Percentiles rank a stretch among this genome's conserved stretches.
phyloP scores from a whole-genome alignment of 2,329 filamentous ascomycete genomes.

The Elsinoe australis region DNA sequence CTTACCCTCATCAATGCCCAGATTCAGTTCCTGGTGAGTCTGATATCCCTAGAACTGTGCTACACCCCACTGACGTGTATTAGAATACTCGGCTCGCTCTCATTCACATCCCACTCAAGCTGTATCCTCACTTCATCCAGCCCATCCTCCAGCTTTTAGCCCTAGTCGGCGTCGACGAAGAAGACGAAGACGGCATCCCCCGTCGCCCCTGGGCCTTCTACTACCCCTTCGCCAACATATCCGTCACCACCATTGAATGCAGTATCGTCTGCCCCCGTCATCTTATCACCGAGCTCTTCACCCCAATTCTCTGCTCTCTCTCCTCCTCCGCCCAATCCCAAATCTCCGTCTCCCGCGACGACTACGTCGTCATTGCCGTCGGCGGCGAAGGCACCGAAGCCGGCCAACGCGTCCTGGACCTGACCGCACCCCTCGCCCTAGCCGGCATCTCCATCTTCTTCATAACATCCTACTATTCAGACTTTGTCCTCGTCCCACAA shows the following conservation, averaged over 20 bases:
- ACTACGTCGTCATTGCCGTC: conserved; percentile 83
- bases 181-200: conserved; percentile 31
- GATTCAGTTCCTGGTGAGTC: conserved; percentile 44
- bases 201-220: conserved; percentile 41
- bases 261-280: conserved; percentile 79
- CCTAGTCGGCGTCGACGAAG: conserved; percentile 29
- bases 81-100: conserved; percentile 83
- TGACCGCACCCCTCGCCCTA: conserved; percentile 83
- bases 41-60: no score
- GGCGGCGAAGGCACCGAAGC: conserved; percentile 85
- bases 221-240: conserved; percentile 87
- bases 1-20: conserved; percentile 41
- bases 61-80: no score
- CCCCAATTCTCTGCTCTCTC: conserved; percentile 59
- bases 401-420: conserved; percentile 79
- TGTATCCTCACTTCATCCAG: conserved; percentile 72
- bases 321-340: conserved; percentile 37
- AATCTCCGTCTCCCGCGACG: conserved; percentile 70
- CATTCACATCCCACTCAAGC: conserved; percentile 77
- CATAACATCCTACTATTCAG: conserved; percentile 95
- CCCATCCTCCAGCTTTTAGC: conserved; percentile 81
- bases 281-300: conserved; percentile 67
- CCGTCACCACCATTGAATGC: conserved; percentile 84
- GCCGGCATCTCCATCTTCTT: conserved; percentile 97
- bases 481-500: conserved; percentile 86